A percentile compares a stretch with the other conserved stretches of the same genome.
Conservation (phyloP, 345 rosid species). For the Rhizophora apiculata region DNA sequence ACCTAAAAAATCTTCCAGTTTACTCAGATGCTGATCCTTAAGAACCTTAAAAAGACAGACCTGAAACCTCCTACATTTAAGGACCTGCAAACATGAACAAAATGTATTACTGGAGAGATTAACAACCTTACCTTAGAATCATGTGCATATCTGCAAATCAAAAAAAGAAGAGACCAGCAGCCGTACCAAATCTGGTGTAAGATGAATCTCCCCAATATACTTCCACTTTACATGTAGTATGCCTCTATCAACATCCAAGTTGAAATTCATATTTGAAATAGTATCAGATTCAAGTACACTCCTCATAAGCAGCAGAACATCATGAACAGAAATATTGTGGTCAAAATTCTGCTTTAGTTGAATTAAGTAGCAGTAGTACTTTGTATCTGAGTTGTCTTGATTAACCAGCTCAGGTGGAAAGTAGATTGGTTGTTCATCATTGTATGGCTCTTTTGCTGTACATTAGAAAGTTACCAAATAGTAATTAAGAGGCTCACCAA, state of each 20-base stretch:
- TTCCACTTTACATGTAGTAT: constrained; percentile 40
- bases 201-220: constrained; percentile 42
- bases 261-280: constrained; percentile 30
- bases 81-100: constrained; percentile 41
- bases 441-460: constrained; percentile 41
- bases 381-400: constrained; percentile 17
- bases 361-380: constrained; percentile 56
- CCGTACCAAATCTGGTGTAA: constrained; percentile 43
- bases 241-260: constrained; percentile 58
- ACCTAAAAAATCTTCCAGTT: constrained; percentile 33
- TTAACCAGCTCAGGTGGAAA: constrained; percentile 68
- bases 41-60: constrained; percentile 57
- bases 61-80: constrained; percentile 64
- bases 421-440: constrained; percentile 62
- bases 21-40: constrained; percentile 36
- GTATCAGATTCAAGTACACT: constrained; percentile 48
- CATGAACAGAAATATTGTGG: constrained; percentile 37
- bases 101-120: constrained; percentile 44
- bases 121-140: constrained; percentile 40
- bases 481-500: constrained; percentile 32
- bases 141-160: constrained; percentile 43
- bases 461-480: background rate
- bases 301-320: constrained; percentile 56
- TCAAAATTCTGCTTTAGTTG: constrained; percentile 42
- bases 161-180: background rate